Evolutionary conservation across 768 basidiomycete genomes (phyloP).

Genomic region (Kwoniella newhampshirensis): DNA sequence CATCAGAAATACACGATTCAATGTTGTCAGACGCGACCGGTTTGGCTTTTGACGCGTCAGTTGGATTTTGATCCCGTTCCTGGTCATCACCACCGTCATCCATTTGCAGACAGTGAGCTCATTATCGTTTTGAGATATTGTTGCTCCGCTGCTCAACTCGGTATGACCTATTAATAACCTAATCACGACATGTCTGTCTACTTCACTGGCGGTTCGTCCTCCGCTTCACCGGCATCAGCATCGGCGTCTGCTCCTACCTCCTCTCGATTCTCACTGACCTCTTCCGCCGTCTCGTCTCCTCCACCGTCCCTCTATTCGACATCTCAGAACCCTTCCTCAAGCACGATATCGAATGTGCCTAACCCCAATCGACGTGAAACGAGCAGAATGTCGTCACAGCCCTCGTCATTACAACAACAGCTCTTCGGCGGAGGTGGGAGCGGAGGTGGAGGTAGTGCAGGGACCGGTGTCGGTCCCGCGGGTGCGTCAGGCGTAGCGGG

Average conservation of each 20-base stretch:
- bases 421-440: conserved; percentile 14
- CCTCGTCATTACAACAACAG: conserved; percentile 31
- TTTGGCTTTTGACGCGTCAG: no score
- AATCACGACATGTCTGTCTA: no score
- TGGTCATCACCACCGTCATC: no score
- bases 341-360: conserved; percentile 10
- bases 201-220: conserved; percentile 5
- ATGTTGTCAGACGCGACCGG: no score
- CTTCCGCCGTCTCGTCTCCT: conserved; percentile 22
- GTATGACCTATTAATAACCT: no score
- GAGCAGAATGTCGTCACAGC: conserved; percentile 6
- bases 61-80: no score
- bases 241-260: conserved; percentile 17
- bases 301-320: conserved; percentile 29
- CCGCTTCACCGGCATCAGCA: conserved; percentile 15
- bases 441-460: background rate
- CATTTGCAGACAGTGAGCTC: no score
- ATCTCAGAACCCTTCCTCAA: conserved; percentile 26
- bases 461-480: background rate
- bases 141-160: no score
- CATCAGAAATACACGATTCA: no score
- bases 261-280: conserved; percentile 32
- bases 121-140: no score
- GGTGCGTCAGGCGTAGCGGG: background rate
- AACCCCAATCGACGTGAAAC: conserved; percentile 16